phyloP scores from a whole-genome alignment of 2,329 filamentous ascomycete genomes.

The Cladosporium sp. region DNA sequence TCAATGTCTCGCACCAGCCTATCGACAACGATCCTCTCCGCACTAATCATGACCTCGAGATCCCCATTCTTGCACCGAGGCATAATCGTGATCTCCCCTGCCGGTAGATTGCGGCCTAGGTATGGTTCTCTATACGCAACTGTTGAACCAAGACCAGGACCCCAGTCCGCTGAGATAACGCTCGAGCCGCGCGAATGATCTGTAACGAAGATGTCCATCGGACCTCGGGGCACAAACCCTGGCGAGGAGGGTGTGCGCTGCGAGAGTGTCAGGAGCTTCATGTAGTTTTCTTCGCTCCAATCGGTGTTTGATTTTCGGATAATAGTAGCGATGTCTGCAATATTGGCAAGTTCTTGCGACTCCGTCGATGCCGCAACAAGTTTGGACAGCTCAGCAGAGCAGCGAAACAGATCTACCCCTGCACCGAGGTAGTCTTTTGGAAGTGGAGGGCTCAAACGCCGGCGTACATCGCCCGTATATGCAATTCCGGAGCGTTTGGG shows the following conservation, averaged over 20 bases:
- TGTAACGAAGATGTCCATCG: constrained; percentile 11
- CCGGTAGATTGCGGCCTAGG: neutral
- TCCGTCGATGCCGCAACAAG: neutral
- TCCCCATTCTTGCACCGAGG: constrained; percentile 12
- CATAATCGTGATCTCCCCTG: constrained; percentile 10
- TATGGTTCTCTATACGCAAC: constrained; percentile 5
- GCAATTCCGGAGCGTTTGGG: neutral
- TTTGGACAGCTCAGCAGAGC: neutral
- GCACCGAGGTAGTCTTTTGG: constrained; percentile 3
- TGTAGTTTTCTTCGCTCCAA: constrained; percentile 4
- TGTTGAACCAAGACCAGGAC: neutral
- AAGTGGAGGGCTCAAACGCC: constrained; percentile 7
- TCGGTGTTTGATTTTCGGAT: neutral
- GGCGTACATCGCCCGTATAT: constrained; percentile 3
- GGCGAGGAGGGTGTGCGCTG: constrained; percentile 6
- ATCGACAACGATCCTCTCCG: constrained; percentile 4
- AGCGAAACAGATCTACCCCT: constrained; percentile 7
- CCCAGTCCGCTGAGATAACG: constrained; percentile 3
- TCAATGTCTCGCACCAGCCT: neutral
- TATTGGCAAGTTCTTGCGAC: neutral
- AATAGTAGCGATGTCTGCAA: neutral
- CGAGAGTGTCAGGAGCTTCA: neutral
- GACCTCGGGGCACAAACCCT: constrained; percentile 8
- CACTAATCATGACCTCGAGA: constrained; percentile 14
- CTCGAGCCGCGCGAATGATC: constrained; percentile 9